Conservation (phyloP, 768 basidiomycete species). For the Lepiota venenata region DNA sequence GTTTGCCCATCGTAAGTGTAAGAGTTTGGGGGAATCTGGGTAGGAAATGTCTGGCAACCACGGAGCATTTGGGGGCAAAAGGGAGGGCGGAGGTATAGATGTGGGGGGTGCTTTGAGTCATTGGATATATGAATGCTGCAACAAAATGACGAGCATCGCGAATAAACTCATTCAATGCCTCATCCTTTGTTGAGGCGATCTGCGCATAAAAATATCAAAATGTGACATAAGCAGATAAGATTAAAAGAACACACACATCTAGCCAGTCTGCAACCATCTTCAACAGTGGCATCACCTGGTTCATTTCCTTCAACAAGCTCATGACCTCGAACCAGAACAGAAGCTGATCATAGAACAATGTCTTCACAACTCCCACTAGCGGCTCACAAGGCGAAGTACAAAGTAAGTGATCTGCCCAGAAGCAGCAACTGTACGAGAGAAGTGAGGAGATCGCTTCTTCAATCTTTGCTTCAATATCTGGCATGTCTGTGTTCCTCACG, state of each 20-base stretch:
- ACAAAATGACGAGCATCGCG: conserved; percentile 19
- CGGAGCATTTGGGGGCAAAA: conserved; percentile 20
- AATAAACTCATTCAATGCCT: conserved; percentile 13
- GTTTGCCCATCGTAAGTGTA: conserved; percentile 10
- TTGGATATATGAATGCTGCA: conserved; percentile 14
- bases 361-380: conserved; percentile 15
- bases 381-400: background rate
- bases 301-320: conserved; percentile 20
- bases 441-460: conserved; percentile 19
- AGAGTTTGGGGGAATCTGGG: conserved; percentile 12
- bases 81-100: conserved; percentile 27
- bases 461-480: conserved; percentile 18
- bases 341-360: conserved; percentile 20
- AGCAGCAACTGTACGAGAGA: conserved; percentile 26
- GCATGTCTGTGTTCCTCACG: conserved; percentile 22
- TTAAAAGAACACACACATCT: conserved; percentile 11
- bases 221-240: background rate
- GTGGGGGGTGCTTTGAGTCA: conserved; percentile 21
- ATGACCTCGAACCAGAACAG: conserved; percentile 32
- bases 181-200: conserved; percentile 6
- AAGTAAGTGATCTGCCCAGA: conserved; percentile 27
- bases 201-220: background rate
- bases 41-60: conserved; percentile 14
- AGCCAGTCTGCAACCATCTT: conserved; percentile 8
- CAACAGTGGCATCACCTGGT: conserved; percentile 2